A percentile compares a stretch with the other conserved stretches of the same genome.
Evolutionary conservation across 2,329 filamentous ascomycete species (phyloP).

Genomic region (Zymoseptoria ardabiliae): DNA sequence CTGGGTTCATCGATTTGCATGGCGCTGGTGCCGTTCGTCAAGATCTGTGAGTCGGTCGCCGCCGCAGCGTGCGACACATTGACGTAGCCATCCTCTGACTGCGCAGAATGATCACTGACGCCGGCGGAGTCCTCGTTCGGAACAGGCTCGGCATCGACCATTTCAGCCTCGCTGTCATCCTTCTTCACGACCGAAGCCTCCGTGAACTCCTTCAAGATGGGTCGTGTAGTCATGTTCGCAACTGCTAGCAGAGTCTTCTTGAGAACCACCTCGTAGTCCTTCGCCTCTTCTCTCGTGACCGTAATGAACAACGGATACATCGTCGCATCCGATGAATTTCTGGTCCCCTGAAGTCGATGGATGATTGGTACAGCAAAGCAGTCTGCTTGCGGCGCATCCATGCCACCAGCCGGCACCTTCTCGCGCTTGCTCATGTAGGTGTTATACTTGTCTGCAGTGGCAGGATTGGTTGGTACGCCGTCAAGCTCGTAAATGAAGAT

Average conservation of each 20-base stretch:
- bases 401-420: slow-evolving; percentile 39
- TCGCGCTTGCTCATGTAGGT: slow-evolving; percentile 33
- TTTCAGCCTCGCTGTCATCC: slow-evolving; percentile 3
- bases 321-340: background rate
- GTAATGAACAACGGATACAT: slow-evolving; percentile 57
- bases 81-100: slow-evolving; percentile 84
- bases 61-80: slow-evolving; percentile 50
- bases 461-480: slow-evolving; percentile 68
- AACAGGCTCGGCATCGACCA: slow-evolving; percentile 22
- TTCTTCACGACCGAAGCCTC: slow-evolving; percentile 2
- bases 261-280: slow-evolving; percentile 62
- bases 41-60: background rate
- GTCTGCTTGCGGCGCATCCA: slow-evolving; percentile 57
- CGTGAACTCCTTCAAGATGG: slow-evolving; percentile 50
- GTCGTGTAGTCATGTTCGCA: slow-evolving; percentile 66
- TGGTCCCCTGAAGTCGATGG: slow-evolving; percentile 52
- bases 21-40: slow-evolving; percentile 3
- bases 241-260: slow-evolving; percentile 73
- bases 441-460: slow-evolving; percentile 44
- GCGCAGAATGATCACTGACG: slow-evolving; percentile 69
- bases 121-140: slow-evolving; percentile 42
- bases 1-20: slow-evolving; percentile 6
- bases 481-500: slow-evolving; percentile 74
- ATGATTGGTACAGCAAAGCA: slow-evolving; percentile 64
- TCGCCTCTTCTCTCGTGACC: slow-evolving; percentile 65